Conservation (phyloP, 2,329 filamentous ascomycete genomes). For the Epichloe baconii region DNA sequence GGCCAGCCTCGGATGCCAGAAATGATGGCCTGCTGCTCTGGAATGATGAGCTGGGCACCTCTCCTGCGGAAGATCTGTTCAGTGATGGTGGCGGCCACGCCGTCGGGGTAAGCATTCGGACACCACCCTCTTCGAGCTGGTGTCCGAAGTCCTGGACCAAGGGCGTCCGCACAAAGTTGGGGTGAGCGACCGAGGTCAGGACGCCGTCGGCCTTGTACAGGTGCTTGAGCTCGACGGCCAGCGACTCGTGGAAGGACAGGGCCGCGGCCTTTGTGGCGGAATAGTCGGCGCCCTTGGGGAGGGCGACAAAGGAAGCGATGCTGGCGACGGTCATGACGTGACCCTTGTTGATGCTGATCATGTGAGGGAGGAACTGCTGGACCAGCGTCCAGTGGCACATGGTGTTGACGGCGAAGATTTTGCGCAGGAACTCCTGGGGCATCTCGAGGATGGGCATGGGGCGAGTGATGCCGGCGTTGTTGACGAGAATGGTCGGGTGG, state of each 20-base stretch:
- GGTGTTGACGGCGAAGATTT: conserved; percentile 57
- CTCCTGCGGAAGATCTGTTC: conserved; percentile 29
- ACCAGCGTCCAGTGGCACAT: conserved; percentile 51
- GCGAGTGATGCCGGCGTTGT: conserved; percentile 53
- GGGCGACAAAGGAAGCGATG: conserved; percentile 46
- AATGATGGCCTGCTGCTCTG: conserved; percentile 12
- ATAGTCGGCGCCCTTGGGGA: conserved; percentile 54
- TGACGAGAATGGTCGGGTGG: conserved; percentile 54
- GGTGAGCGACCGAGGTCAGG: conserved; percentile 50
- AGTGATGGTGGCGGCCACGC: conserved; percentile 29
- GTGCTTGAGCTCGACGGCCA: conserved; percentile 41
- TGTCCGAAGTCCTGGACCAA: conserved; percentile 23
- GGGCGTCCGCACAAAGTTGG: conserved; percentile 37
- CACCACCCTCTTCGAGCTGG: conserved; percentile 15
- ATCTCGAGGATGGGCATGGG: conserved; percentile 46
- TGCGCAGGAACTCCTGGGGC: conserved; percentile 41
- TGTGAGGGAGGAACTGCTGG: conserved; percentile 52
- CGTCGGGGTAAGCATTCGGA: conserved; percentile 19
- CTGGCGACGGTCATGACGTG: conserved; percentile 59
- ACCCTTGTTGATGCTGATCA: conserved; percentile 52
- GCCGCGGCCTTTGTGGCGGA: conserved; percentile 51
- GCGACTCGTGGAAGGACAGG: conserved; percentile 52
- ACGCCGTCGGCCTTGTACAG: conserved; percentile 48
- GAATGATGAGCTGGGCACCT: conserved; percentile 34
- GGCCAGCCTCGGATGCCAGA: conserved; percentile 28